phyloP scores from a whole-genome alignment of 257 asterid genomes.

The Plectranthus barbatus region DNA sequence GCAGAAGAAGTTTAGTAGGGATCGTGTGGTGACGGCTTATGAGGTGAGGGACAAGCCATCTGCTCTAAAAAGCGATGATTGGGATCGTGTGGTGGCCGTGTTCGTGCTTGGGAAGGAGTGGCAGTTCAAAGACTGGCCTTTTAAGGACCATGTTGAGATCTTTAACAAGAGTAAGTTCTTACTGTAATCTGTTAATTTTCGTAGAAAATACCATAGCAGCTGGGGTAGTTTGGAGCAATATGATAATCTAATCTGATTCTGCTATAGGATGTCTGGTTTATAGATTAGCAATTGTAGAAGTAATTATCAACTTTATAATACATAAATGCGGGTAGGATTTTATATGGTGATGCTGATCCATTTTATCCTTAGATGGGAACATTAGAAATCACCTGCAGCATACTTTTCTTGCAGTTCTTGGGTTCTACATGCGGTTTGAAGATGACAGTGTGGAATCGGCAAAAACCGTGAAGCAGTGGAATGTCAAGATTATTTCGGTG shows the following conservation, averaged over 20 bases:
- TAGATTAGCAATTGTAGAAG: no score
- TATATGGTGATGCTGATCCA: neutral
- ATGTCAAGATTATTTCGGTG: slow-evolving; percentile 96
- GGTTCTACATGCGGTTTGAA: slow-evolving; percentile 94
- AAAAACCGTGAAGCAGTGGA: slow-evolving; percentile 89
- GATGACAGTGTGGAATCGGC: slow-evolving; percentile 99
- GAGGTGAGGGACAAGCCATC: slow-evolving; percentile 99
- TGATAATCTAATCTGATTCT: no score
- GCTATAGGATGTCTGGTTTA: no score
- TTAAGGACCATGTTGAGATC: slow-evolving; percentile 90
- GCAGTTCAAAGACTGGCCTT: slow-evolving; percentile 99
- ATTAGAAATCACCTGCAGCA: neutral
- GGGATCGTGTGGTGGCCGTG: slow-evolving; percentile 98
- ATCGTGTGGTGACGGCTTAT: slow-evolving; percentile 86
- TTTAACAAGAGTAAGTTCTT: slow-evolving; percentile 74
- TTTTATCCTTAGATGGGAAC: neutral
- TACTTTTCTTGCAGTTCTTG: slow-evolving; percentile 54
- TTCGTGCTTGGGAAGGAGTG: slow-evolving; percentile 98
- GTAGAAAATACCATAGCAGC: no score
- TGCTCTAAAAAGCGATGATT: slow-evolving; percentile 75
- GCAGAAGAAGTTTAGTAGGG: slow-evolving; percentile 98
- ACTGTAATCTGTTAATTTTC: neutral
- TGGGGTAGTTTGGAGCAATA: no score
- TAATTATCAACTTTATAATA: no score
- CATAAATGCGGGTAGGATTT: no score